Evolutionary conservation across 805 yeast species (phyloP), one percentile per base, ranked within the genome.

Genomic region (Yarrowia osloensis): DNA sequence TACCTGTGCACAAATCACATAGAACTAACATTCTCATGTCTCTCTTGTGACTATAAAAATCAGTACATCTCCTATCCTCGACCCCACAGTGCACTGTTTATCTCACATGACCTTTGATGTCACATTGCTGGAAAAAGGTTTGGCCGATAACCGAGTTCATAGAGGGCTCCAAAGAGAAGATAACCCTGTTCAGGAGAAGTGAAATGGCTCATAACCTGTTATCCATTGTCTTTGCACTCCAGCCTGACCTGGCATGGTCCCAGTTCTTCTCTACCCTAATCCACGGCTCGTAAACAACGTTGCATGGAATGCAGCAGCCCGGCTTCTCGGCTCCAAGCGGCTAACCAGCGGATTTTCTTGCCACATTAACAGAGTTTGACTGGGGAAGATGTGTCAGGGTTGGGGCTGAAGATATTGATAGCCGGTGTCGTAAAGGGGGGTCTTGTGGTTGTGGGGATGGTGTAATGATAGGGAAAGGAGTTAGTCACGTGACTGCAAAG

Each of bases 271-370:
- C 22, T 39, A 19, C 42, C 42, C 42, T 39, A 39, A 8, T 13
- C 42, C 42, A 9, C 4, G 3, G 8, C 6, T 22, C 22, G 4
- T 4, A 49, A 28, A 4, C 21, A 24, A 26, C 31, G 21, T n/a
- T 26, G 50, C 50, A 46, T 26, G 50, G 50, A 46, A 46, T 46
- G 50, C 50, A 46, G 49, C 49, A 42, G 19, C 19, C 49, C 33
- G 31, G 33, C 50, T 46, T 46, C 57, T 22, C 57, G 57, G 57
- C 28, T 50, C n/a, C 28, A 50, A 50, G 40, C 57, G 57, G 57
- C 40, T 50, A 33, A 33, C 40, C 15, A 19, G 57, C 57, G 57
- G 40, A 0, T 15, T 13, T 33, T 33, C 22, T 33, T 50, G 40
- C 57, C 57, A 7, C 28, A 2, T 19, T 11, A 15, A 31, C 22